Evolutionary conservation across 306 rosid species (phyloP), one percentile per base, ranked within the genome.

Genomic region (Fagus sylvatica): DNA sequence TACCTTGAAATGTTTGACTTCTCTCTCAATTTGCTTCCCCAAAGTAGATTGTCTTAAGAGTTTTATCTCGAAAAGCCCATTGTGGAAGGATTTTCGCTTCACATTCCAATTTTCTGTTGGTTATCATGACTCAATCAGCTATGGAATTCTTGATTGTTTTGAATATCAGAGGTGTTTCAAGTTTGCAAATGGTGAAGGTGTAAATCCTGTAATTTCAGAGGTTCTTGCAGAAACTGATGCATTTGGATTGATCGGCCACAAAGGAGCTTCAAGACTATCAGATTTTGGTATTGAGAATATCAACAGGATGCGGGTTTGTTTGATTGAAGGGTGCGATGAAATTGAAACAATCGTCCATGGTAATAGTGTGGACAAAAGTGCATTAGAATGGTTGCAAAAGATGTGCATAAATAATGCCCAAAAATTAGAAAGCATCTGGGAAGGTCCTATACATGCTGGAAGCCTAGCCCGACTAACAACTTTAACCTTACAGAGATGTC

Each of bases 101-200:
- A 62, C 8, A 34, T 84, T 74, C 74, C 51, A 15, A 37, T 84
- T 84, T 54, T 60, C 65, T 7, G 78, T 84, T 8, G 84, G 87
- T 19, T 77, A 76, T 8, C 54, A 73, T 43, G 53, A 28, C 77
- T 60, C 77, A 68, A 54, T 64, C 28, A 74, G 11, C 4, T 76
- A 76, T 17, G 59, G 54, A 51, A 72, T 79, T 39, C 76, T 57
- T 19, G 81, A 79, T 66, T 65, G 46, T 67, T 84, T 76, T 22
- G 84, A 84, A 36, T 49, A 79, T 40, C 73, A 28, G 22, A 79
- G 62, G 22, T 79, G 60, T 41, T 57, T 84, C 19, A 84, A 56
- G 78, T 80, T 76, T 48, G 46, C 28, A 66, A 33, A 76, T 9
- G 72, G 84, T 6, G 57, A 41, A 13, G 5, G 33, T 40, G 64